Base-by-base conservation (phyloP, 176 grass and related monocot species). In the Typha latifolia region DNA sequence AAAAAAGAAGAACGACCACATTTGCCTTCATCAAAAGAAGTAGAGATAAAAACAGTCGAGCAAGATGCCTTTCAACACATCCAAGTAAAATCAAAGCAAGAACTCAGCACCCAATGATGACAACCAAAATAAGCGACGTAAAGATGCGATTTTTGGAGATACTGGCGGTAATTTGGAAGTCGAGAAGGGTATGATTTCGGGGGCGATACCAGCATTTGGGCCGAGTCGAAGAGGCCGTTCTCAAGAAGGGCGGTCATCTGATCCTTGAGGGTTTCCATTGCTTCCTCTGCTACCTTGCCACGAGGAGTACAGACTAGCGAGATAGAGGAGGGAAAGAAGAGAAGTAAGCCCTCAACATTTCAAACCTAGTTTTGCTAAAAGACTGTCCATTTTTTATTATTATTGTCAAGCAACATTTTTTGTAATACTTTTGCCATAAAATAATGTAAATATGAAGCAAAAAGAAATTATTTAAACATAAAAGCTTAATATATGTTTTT, bases 191-290 rank as follows among this genome's bases (percentile, higher is more conserved):
- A 37, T 8, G 7, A 37, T 37, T 37, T 37, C 37, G 49, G 51
- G 43, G 1, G 52, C 62, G 53, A 13, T 67, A 96, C 93, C 72
- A 96, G 78, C 15, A 90, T 84, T 57, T 97, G 88, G 62, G 93
- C 88, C 20, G 85, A 91, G 53, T 79, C 69, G 80, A 80, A 86
- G 76, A 97, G 85, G 80, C 78, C 83, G 49, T 87, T 90, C 61
- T 92, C 85, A 65, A 89, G 82, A 71, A 97, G 88, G 48, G 84
- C 62, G 63, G 80, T 66, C 85, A 97, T 97, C 47, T 87, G 87
- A 70, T 97, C 93, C 78, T 87, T 82, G 31, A 80, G 77, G 49
- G 80, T 69, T 48, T 97, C 93, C 93, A 97, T 97, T 61, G 12
- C 68, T 37, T 37, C 34, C 34, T 37, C 34, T 37, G 34, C 34